Evolutionary conservation across 345 rosid species (phyloP), one percentile per base, ranked within the genome.

Genomic region (Dovyalis caffra): DNA sequence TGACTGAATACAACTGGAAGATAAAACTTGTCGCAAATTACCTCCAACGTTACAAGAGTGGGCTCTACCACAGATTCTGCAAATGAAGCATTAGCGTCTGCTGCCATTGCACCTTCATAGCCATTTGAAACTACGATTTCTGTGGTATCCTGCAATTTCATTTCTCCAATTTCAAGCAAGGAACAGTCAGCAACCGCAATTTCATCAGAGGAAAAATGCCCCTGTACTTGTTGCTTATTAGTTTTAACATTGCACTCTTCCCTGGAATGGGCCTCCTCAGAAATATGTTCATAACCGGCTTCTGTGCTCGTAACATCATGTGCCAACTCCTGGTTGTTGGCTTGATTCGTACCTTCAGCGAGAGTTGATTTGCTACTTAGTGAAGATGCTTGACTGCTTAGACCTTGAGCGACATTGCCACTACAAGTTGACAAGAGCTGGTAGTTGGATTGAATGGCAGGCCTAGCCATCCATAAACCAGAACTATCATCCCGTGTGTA

Each of bases 1-100:
- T 40, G 45, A 40, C 12, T 40, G 16, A 11, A 10, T 14, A 40
- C 45, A 40, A 40, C 12, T 10, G 16, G 45, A 40, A 14, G 20
- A 14, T 6, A 38, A 49, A 64, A 47, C 28, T 34, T 45, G 16
- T 33, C 12, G 23, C 29, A 53, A 16, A 64, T 81, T 88, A 95
- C 99, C 97, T 95, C 99, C 84, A 93, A 82, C 97, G 89, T 88
- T 72, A 95, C 98, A 84, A 95, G 97, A 70, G 97, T 86, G 21
- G 99, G 98, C 85, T 93, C 98, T 73, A 95, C 87, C 66, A 87
- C 91, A 74, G 84, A 84, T 81, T 95, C 98, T 40, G 99, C 94
- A 78, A 77, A 79, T 72, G 96, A 89, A 79, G 96, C 90, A 88
- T 86, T 90, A 68, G 89, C 82, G 38, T 86, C 40, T 34, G 80